Base-by-base conservation (phyloP, 805 yeast species). In the Wickerhamiella kurtzmanii region DNA sequence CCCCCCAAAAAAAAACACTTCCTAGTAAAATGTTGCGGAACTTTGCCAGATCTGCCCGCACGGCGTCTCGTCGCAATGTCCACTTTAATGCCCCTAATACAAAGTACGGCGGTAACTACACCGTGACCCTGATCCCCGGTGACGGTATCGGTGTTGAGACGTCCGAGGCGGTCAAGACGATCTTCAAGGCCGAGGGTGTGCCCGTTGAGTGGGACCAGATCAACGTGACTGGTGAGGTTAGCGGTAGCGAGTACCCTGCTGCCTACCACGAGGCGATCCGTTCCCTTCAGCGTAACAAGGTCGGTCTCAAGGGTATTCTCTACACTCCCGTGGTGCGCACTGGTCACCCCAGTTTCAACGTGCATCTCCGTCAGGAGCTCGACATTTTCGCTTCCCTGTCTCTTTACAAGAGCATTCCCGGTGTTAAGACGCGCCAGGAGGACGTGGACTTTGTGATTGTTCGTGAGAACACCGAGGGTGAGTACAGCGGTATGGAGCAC, bases 391-490 rank as follows among this genome's bases (percentile, higher is more conserved):
- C 98, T 49, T 84, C 95, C 35, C 76, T 89, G 55, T 94, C 92
- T n/a, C 74, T 87, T 59, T 86, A 87, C 74, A 86, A 88, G 72
- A 82, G 84, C 68, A 77, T 92, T 52, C 92, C 94, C 51, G 97
- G 97, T 67, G 95, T 88, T 54, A 76, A 85, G 67, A 80, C 95
- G 51, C 85, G 88, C 68, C 76, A 87, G 64, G 75, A 81, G 52
- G 87, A 83, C 57, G 84, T 89, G 55, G 96, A 88, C 71, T 38
- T 38, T 21, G 96, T 89, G 35, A 74, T 92, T 61, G 88, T 92
- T 67, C 87, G 98, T 76, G 98, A 92, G 71, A 92, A 92, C 76
- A 89, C 96, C 57, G 97, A 89, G 73, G 96, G 95, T 72, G 97
- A 89, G 71, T 89, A 86, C 74, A 88, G 96, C 28, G 98, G 98